Evolutionary conservation across 2,329 filamentous ascomycete genomes (phyloP).

Genomic region (Apiospora pterosperma): DNA sequence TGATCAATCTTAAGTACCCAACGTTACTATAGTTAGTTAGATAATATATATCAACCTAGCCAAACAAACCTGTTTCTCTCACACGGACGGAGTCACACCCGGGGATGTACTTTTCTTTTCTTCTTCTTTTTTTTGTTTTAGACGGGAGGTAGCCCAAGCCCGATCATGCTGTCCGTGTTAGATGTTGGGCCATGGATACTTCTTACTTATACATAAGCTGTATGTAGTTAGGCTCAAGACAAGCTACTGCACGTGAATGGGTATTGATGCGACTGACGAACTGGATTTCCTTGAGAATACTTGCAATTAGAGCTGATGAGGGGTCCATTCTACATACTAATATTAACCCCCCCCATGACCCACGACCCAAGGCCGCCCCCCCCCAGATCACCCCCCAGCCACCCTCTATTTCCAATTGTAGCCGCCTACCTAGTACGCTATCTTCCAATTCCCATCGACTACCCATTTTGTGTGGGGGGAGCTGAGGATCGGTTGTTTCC

Average conservation of each 20-base stretch:
- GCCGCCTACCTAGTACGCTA: conserved; percentile 1
- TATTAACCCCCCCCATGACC: neutral
- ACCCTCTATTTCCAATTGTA: neutral
- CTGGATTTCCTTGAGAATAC: neutral
- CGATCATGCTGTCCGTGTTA: neutral
- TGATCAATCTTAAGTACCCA: neutral
- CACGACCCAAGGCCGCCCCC: neutral
- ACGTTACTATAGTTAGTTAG: too few relatives aligned
- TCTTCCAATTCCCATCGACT: conserved; percentile 1
- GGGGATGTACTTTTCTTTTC: neutral
- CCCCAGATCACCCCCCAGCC: too few relatives aligned
- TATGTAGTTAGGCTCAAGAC: neutral
- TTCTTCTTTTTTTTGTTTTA: neutral
- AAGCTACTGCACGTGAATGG: neutral
- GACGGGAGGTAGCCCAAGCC: neutral
- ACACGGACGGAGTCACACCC: too few relatives aligned
- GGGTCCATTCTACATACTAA: neutral
- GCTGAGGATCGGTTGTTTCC: neutral
- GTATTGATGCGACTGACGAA: neutral
- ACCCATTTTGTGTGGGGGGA: conserved; percentile 2
- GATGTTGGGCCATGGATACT: neutral
- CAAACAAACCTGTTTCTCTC: too few relatives aligned
- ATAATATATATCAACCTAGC: too few relatives aligned
- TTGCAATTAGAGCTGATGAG: neutral
- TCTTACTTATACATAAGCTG: neutral